Evolutionary conservation across 352 stramenopile genomes (phyloP), one percentile per base, ranked within the genome.

Genomic region (Phytophthora pseudosyringae): DNA sequence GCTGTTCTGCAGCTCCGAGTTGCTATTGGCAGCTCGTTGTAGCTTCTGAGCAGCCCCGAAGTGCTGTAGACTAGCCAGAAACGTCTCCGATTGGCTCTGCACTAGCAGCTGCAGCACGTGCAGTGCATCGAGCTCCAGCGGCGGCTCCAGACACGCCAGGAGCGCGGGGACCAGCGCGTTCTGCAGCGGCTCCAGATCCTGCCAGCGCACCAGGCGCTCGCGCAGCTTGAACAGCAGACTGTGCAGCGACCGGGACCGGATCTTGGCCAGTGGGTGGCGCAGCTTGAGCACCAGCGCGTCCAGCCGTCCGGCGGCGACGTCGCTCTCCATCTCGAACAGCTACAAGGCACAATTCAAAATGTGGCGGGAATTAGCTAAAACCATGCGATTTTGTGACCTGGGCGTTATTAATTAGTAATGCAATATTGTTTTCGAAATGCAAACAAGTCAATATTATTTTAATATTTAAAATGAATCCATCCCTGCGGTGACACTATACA

Each of bases 221-320:
- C 77, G 80, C 21, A 93, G 63, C 71, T 94, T 94, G 62, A 89
- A 86, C 4, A 80, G 55, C 28, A 93, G 67, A 51, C 68, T 88
- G 18, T 63, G 72, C 49, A 94, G 73, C 51, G 86, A 75, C 8
- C 83, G 78, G 4, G 62, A 66, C 21, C 80, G 83, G 52, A 94
- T 88, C 48, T 78, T 83, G 48, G 59, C 43, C 15, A 94, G 63
- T 56, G 81, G 73, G 47, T 94, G 81, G 33, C 71, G 69, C 43
- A 94, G 69, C 70, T 93, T 94, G 16, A 56, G 61, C 50, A 82
- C 71, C 39, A 90, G 66, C 50, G 74, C 57, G 52, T 69, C 55
- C 43, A 84, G 39, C 4, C 64, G 54, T 8, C 57, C 51, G 10
- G 26, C 26, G 10, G 10, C 46, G 18, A 28, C 26, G n/a, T 45